Evolutionary conservation across 495 filamentous ascomycete genomes (phyloP).

Genomic region (Pseudotulostoma volvatum): DNA sequence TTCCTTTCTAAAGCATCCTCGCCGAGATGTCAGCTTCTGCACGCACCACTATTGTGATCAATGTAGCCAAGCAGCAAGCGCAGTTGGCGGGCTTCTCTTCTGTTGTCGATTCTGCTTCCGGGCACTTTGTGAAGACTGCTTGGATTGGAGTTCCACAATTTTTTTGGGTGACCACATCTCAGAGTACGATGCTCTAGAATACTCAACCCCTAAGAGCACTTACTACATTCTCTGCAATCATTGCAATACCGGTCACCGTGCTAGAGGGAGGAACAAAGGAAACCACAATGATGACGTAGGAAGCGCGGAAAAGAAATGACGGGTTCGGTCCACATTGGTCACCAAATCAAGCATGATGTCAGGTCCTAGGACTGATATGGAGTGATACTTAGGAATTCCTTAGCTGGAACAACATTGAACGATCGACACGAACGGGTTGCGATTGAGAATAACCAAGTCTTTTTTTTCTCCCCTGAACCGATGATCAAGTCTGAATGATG

Average conservation of each 20-base stretch:
- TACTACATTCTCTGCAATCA: constrained; percentile 35
- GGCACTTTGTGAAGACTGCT: constrained; percentile 46
- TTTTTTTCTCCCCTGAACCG: too few relatives aligned
- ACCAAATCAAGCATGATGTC: too few relatives aligned
- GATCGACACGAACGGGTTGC: too few relatives aligned
- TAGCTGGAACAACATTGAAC: too few relatives aligned
- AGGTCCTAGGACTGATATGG: too few relatives aligned
- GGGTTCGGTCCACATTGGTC: too few relatives aligned
- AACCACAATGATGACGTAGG: too few relatives aligned
- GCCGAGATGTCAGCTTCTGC: constrained; percentile 31
- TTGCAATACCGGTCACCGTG: constrained; percentile 19
- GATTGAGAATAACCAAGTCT: too few relatives aligned
- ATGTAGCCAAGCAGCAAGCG: constrained; percentile 36
- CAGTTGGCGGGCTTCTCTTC: constrained; percentile 44
- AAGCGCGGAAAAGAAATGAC: too few relatives aligned
- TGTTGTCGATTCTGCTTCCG: constrained; percentile 39
- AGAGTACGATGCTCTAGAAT: constrained; percentile 35
- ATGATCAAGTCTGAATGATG: too few relatives aligned
- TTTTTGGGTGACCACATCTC: constrained; percentile 35
- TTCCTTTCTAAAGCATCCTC: constrained; percentile 15
- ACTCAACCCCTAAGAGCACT: constrained; percentile 23
- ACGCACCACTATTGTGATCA: constrained; percentile 41
- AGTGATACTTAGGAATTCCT: too few relatives aligned
- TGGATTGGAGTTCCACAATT: constrained; percentile 35
- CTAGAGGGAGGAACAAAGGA: too few relatives aligned